Evolutionary conservation across 179 eudicot species (phyloP).

Genomic region (Actinidia arguta): DNA sequence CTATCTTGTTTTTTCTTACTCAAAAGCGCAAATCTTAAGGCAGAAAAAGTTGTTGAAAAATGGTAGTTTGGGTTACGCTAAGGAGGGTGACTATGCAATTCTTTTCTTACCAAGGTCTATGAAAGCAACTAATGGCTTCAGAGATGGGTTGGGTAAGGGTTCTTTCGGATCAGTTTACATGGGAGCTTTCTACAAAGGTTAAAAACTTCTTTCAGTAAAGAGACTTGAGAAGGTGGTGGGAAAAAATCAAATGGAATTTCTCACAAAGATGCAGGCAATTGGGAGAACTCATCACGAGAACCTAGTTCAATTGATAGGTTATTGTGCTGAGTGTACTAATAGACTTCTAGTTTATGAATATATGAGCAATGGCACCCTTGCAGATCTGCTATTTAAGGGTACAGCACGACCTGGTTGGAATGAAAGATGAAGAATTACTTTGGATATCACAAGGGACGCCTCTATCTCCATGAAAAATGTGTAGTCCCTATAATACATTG

Average conservation of each 20-base stretch:
- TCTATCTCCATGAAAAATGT: constrained; percentile 60
- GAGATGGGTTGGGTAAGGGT: constrained; percentile 14
- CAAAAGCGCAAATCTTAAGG: too few species aligned
- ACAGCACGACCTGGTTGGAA: constrained; percentile 39
- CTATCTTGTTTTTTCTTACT: too few species aligned
- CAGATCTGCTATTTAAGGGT: constrained; percentile 40
- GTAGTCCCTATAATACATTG: constrained; percentile 53
- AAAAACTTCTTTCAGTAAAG: constrained; percentile 21
- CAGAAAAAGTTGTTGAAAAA: too few species aligned
- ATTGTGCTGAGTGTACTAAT: not conserved
- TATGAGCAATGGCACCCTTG: constrained; percentile 29
- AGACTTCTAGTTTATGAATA: constrained; percentile 12
- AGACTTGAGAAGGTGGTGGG: constrained; percentile 2
- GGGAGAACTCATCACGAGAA: constrained; percentile 61
- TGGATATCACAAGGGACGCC: constrained; percentile 46
- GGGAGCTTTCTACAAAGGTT: constrained; percentile 5
- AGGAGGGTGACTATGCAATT: too few species aligned
- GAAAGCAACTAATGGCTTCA: not conserved
- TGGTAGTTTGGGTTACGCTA: too few species aligned
- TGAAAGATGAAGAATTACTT: constrained; percentile 28
- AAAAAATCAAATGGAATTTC: constrained; percentile 2
- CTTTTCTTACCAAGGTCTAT: too few species aligned
- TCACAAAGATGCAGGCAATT: constrained; percentile 45
- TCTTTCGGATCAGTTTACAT: constrained; percentile 22
- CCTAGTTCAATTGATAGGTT: constrained; percentile 36